These are phyloP conservation scores for Cryphonectria japonica DNA, from an alignment of 2,329 filamentous ascomycete genomes.

Conservation along the genomic window DNA sequence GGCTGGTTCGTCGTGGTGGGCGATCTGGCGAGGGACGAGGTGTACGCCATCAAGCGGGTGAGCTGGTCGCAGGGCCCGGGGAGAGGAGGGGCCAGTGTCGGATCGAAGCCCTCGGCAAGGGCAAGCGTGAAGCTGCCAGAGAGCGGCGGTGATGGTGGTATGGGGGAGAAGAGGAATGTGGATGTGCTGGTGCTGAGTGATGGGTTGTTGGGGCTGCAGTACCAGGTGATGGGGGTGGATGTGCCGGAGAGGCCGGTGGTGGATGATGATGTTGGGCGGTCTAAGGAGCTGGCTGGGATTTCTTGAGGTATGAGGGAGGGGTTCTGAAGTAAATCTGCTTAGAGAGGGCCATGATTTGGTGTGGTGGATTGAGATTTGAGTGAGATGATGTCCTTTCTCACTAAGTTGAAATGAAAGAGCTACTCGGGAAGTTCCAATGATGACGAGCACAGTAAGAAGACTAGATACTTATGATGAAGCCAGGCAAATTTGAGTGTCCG, in stretches of 20 bases:
- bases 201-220: constrained; percentile 77
- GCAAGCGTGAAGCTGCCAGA: constrained; percentile 65
- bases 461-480: too few species aligned
- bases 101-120: constrained; percentile 55
- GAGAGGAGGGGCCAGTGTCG: constrained; percentile 40
- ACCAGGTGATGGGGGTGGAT: constrained; percentile 52
- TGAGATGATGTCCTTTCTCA: too few species aligned
- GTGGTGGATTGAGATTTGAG: too few species aligned
- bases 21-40: constrained; percentile 69
- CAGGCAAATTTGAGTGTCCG: constrained; percentile 17
- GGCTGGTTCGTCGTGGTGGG: constrained; percentile 87
- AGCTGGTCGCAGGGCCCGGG: constrained; percentile 61
- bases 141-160: constrained; percentile 33
- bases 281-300: constrained; percentile 41
- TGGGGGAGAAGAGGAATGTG: constrained; percentile 58
- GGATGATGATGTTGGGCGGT: constrained; percentile 50
- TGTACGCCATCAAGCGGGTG: constrained; percentile 84
- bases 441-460: too few species aligned
- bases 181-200: constrained; percentile 84
- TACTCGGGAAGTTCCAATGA: too few species aligned
- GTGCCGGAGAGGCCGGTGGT: constrained; percentile 55
- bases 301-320: constrained; percentile 1
- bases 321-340: background rate
- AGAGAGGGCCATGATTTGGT: background rate
- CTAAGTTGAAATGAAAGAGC: too few species aligned